Conservation (phyloP, 805 yeast genomes). For the Saccharomycopsis lassenensis region DNA sequence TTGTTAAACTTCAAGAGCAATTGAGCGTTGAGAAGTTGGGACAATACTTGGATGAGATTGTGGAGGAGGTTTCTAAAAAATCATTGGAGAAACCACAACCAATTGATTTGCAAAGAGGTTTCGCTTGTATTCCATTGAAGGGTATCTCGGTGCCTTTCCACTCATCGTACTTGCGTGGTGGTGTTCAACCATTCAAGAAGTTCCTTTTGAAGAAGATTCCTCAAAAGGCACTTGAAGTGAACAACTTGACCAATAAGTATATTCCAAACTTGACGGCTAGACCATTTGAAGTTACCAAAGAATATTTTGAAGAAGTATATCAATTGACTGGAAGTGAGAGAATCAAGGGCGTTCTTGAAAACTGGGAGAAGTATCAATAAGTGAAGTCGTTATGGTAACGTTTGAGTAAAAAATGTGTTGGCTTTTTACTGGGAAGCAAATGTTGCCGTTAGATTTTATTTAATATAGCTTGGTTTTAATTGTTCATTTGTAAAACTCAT, state of each 20-base stretch:
- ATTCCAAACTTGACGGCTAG: conserved; percentile 98
- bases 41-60: conserved; percentile 80
- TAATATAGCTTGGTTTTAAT: no score
- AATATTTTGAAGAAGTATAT: conserved; percentile 94
- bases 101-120: conserved; percentile 93
- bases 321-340: conserved; percentile 83
- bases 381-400: not conserved
- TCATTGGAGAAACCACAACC: conserved; percentile 90
- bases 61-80: conserved; percentile 72
- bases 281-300: conserved; percentile 93
- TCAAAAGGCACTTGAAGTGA: conserved; percentile 89
- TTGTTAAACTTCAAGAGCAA: conserved; percentile 73
- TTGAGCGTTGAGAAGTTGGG: conserved; percentile 81
- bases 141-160: conserved; percentile 99
- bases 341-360: conserved; percentile 81
- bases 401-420: no score
- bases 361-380: conserved; percentile 79
- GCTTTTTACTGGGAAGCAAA: no score
- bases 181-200: conserved; percentile 98
- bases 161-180: conserved; percentile 94
- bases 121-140: conserved; percentile 94
- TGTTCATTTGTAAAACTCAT: no score
- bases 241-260: conserved; percentile 86
- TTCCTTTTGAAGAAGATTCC: conserved; percentile 94
- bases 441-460: no score